Evolutionary conservation across 2,329 filamentous ascomycete species (phyloP), one percentile per base, ranked within the genome.

Genomic region (Fusarium abutilonis): DNA sequence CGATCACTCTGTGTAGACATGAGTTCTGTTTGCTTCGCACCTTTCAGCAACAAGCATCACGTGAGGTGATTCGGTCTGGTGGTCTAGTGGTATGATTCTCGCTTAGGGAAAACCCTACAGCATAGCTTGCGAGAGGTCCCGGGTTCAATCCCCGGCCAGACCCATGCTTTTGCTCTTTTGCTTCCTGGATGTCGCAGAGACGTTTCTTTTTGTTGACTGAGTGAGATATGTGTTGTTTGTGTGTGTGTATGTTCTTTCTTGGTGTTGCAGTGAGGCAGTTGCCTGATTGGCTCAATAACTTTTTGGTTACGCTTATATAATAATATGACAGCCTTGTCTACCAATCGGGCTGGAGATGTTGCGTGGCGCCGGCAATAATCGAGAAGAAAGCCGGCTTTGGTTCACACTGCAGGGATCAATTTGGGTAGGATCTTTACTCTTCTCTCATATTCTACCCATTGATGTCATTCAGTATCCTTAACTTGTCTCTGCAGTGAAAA

Each of bases 141-240:
- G 76, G 75, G 76, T 78, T 78, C 77, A 76, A 78, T 78, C 75
- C 77, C 75, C 77, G 77, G 77, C 75, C 75, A 76, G 75, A 76
- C 76, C 76, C 76, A 68, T 60, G 17, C 41, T 67, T 74, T 73
- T 75, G 21, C 31, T 34, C 1, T 34, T 14, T 34, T n/a, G 7
- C 11, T 6, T 34, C 6, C 9, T 11, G 29, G 29, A 31, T 31
- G 13, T 11, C 29, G 13, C 11, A 13, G 13, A 34, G 13, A 34
- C 6, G 31, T 6, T 34, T 34, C 8, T 34, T 34, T 14, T 14
- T 34, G 31, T 6, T 34, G 31, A 29, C 13, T 34, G 31, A 34
- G 3, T 11, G 11, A 32, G 31, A 32, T 13, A 32, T 13, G 31
- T 6, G 11, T 13, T 14, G 4, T 19, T 3, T 19, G 4, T 19